Evolutionary conservation across 805 yeast species (phyloP), one percentile per base, ranked within the genome.

Genomic region (Barnettozyma wickerhamii): DNA sequence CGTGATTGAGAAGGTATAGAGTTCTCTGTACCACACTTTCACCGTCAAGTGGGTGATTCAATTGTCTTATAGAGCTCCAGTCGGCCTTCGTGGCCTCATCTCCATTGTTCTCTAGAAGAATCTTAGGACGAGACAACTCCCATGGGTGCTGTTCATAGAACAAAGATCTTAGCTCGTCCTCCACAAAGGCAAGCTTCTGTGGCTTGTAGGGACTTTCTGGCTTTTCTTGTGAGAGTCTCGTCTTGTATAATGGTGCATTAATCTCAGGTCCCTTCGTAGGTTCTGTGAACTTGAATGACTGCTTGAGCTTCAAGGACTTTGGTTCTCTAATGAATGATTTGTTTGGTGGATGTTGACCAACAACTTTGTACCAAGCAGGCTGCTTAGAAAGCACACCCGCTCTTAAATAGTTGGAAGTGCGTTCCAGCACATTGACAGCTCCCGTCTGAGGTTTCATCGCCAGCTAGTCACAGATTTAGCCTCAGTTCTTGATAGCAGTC

Each of bases 81-180:
- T 93, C 88, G 43, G 71, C 69, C 7, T 60, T 55, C 3, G 52
- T 44, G 30, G 62, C 53, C 34, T 84, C 87, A 33, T 72, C 68
- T 7, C 84, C 86, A 28, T 72, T 71, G 53, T 79, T 84, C 62
- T 93, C 99, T 34, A 89, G 72, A 50, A 93, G 65, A 21, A 78
- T 72, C 59, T 85, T 86, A 12, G 98, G 96, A 51, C 95, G 76
- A 2, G 98, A 87, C 40, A 90, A 69, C 64, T 93, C 99, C 99
- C 99, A 93, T 6, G 99, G 99, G 64, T 93, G 99, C 59, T 90
- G 96, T 44, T 79, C 79, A 63, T 82, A 91, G 57, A 93, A 93
- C 19, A 84, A 69, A 35, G 75, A 71, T 66, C 99, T 78, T 51
- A 93, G 64, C 52, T 82, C 79, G 63, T 93, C 99, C 62, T 91